Percentiles rank a stretch among this genome's conserved stretches.
phyloP scores from a whole-genome alignment of 2,329 filamentous ascomycete genomes.

The Leptodontidium sp. region DNA sequence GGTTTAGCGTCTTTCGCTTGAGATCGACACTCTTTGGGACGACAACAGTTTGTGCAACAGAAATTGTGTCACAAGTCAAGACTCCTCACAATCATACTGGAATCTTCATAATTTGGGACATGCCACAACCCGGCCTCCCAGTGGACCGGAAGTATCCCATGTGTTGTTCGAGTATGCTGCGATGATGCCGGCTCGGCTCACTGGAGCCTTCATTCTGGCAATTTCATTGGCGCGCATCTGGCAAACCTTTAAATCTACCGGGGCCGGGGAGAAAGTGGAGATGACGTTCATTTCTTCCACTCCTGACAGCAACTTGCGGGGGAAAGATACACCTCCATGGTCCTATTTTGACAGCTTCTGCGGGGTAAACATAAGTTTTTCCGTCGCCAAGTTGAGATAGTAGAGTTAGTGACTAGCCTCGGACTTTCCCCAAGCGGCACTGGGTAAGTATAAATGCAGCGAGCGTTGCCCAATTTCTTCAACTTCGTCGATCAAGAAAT shows the following conservation, averaged over 20 bases:
- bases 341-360: slow-evolving; percentile 23
- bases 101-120: background rate
- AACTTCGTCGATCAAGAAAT: background rate
- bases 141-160: background rate
- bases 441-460: slow-evolving; percentile 17
- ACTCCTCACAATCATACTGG: background rate
- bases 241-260: slow-evolving; percentile 3
- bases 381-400: slow-evolving; percentile 28
- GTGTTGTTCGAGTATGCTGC: too few species aligned
- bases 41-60: too few species aligned
- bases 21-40: background rate
- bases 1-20: slow-evolving; percentile 14
- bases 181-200: slow-evolving; percentile 2
- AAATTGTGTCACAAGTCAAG: background rate
- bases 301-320: slow-evolving; percentile 19
- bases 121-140: background rate
- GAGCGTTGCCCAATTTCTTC: background rate
- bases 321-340: background rate
- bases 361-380: slow-evolving; percentile 35
- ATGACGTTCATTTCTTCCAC: slow-evolving; percentile 24
- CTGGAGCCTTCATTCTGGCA: slow-evolving; percentile 7
- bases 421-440: background rate
- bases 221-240: slow-evolving; percentile 35
- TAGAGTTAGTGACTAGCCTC: slow-evolving; percentile 3
- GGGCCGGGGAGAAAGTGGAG: slow-evolving; percentile 19